A percentile compares a stretch with the other conserved stretches of the same genome.
Conservation (phyloP, 139 green algal genomes). For the Auxenochlorella pyrenoidosa region DNA sequence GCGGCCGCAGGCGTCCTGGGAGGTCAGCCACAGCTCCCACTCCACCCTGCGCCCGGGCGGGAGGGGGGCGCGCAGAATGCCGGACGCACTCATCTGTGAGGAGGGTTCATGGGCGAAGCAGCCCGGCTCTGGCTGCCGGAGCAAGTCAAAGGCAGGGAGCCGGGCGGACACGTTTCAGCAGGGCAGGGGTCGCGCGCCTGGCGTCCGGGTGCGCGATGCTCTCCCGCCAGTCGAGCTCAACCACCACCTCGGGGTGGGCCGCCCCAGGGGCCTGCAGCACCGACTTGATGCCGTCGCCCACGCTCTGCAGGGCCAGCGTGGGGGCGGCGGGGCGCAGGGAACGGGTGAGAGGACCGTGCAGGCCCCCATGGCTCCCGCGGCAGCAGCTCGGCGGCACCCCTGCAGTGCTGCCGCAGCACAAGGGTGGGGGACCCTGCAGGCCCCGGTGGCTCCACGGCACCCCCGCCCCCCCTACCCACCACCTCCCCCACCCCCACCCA, state of each 20-base stretch:
- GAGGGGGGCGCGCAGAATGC: too few relatives aligned
- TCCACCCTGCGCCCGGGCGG: constrained; percentile 58
- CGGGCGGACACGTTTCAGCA: too few relatives aligned
- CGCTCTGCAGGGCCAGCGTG: constrained; percentile 20
- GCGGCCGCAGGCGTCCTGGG: constrained; percentile 68
- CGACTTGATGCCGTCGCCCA: constrained; percentile 61
- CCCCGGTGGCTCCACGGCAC: too few relatives aligned
- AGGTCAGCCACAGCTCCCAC: constrained; percentile 81
- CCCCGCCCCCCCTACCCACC: not conserved
- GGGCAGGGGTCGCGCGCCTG: not conserved
- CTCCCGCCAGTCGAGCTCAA: constrained; percentile 79
- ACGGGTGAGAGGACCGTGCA: too few relatives aligned
- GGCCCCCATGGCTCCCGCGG: too few relatives aligned
- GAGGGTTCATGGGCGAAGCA: too few relatives aligned
- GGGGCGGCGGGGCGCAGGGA: not conserved
- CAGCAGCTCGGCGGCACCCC: too few relatives aligned
- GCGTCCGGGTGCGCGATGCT: constrained; percentile 1
- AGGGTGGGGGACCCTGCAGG: too few relatives aligned
- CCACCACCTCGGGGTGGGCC: constrained; percentile 44
- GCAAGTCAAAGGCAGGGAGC: not conserved
- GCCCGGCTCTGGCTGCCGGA: not conserved
- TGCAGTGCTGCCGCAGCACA: too few relatives aligned
- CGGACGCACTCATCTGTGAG: too few relatives aligned
- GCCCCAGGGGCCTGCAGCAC: constrained; percentile 35
- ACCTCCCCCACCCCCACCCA: too few relatives aligned